Evolutionary conservation across 495 filamentous ascomycete genomes (phyloP), one percentile per base, ranked within the genome.

Genomic region (Xylaria bambusicola): DNA sequence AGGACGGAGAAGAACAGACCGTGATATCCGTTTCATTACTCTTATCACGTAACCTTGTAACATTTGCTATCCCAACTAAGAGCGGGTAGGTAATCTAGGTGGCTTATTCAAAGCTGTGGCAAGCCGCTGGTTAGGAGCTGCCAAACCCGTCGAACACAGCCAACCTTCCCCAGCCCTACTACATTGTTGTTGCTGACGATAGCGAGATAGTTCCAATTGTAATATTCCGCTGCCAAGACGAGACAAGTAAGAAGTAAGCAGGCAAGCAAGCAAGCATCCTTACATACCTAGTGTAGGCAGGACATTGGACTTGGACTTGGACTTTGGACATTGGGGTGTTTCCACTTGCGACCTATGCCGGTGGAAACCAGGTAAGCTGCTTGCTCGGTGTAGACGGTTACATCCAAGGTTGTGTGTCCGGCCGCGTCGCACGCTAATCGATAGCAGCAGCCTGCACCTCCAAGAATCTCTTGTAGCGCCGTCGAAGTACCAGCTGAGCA

Each of bases 391-490:
- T 58, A 21, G 47, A 44, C 40, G 33, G 56, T 58, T 42, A 24
- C 56, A n/a, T n/a, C n/a, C n/a, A n/a, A n/a, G n/a, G 40, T 58
- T 58, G 56, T 33, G 35, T 33, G n/a, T 35, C 27, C 46, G 38
- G 31, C 26, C 41, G 20, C 38, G 47, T 51, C 44, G 56, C 56
- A 51, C 36, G 36, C 47, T 38, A 33, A 33, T 33, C 10, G 29
- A 5, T 10, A 33, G 10, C 47, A 26, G 26, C 36, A 33, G 42
- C 45, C 45, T 41, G 35, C 24, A 58, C 46, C 44, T 18, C 41
- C 54, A 17, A 49, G 24, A 24, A 49, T 12, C 36, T 12, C 13
- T 53, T 20, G 50, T 40, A 53, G 50, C 12, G 50, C 36, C 36
- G 3, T 8, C 6, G 13, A 38, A 38, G 36, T 15, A 15, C 36